Evolutionary conservation across 441 rosid species (phyloP).

Genomic region (Euphorbia neoarborescens): DNA sequence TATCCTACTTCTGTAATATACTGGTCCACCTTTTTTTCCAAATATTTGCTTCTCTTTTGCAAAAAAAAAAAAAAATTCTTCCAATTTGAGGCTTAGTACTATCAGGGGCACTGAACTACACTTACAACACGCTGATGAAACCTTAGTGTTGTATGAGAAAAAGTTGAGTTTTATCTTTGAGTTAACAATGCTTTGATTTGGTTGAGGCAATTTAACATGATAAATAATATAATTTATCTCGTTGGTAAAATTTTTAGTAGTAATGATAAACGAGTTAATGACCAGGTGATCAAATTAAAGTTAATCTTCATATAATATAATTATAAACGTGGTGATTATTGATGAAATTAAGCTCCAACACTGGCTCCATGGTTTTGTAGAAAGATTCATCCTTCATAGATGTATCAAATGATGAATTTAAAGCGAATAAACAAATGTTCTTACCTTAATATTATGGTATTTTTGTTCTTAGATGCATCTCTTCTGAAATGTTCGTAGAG

Average conservation of each 20-base stretch:
- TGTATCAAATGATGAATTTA: neutral
- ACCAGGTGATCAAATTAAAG: neutral
- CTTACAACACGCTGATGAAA: neutral
- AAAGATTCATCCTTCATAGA: neutral
- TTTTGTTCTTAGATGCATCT: too few species aligned
- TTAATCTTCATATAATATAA: neutral
- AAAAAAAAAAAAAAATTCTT: neutral
- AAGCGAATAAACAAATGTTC: neutral
- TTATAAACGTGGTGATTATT: neutral
- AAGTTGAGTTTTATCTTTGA: too few species aligned
- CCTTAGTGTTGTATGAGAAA: too few species aligned
- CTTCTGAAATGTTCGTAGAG: too few species aligned
- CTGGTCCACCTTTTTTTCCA: neutral
- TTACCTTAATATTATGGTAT: constrained; percentile 15
- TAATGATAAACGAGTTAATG: neutral
- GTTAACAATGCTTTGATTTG: too few species aligned
- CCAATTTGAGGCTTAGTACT: neutral
- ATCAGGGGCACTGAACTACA: neutral
- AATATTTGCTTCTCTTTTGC: neutral
- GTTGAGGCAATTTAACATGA: too few species aligned
- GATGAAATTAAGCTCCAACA: neutral
- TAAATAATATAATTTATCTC: too few species aligned
- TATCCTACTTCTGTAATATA: constrained; percentile 5
- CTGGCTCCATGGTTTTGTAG: neutral
- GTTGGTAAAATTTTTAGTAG: too few species aligned